Percentiles rank a stretch among this genome's conserved stretches.
Conservation (phyloP, 2,329 filamentous ascomycete genomes). For the Fusarium pseudoanthophilum region DNA sequence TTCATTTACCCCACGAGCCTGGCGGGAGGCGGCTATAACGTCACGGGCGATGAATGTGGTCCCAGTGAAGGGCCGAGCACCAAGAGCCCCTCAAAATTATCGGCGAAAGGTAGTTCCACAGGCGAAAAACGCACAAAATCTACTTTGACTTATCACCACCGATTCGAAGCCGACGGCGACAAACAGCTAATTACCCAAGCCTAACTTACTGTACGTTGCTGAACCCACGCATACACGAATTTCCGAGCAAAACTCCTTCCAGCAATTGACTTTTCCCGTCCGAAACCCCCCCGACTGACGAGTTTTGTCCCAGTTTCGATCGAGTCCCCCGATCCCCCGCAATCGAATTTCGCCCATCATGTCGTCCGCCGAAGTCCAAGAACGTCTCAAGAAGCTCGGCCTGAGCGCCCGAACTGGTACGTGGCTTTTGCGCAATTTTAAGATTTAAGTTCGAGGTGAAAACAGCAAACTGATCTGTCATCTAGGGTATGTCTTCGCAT, state of each 20-base stretch:
- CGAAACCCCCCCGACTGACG: constrained; percentile 43
- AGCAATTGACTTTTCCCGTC: constrained; percentile 34
- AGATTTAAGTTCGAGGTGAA: background rate
- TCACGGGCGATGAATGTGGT: constrained; percentile 35
- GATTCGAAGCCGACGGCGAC: constrained; percentile 50
- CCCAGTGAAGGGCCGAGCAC: constrained; percentile 30
- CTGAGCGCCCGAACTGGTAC: constrained; percentile 71
- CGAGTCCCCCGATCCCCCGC: constrained; percentile 46
- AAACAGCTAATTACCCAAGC: constrained; percentile 50
- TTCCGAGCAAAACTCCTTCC: constrained; percentile 14
- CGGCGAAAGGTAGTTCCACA: constrained; percentile 54
- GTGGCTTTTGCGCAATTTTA: constrained; percentile 50
- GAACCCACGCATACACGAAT: constrained; percentile 31
- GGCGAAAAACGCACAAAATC: constrained; percentile 60
- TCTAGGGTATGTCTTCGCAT: constrained; percentile 52
- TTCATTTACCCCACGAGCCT: constrained; percentile 38
- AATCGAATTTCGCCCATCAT: constrained; percentile 55
- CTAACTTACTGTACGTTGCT: constrained; percentile 50
- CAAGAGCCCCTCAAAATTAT: constrained; percentile 32
- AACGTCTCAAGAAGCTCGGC: constrained; percentile 70
- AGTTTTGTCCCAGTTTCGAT: constrained; percentile 44
- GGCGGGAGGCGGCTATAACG: constrained; percentile 25
- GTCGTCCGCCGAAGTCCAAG: constrained; percentile 62
- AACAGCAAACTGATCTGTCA: constrained; percentile 28
- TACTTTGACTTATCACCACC: constrained; percentile 51